These are phyloP conservation scores for Candida pseudoviswanathii DNA, from an alignment of 1,139 yeast genomes.

Conservation along the genomic window DNA sequence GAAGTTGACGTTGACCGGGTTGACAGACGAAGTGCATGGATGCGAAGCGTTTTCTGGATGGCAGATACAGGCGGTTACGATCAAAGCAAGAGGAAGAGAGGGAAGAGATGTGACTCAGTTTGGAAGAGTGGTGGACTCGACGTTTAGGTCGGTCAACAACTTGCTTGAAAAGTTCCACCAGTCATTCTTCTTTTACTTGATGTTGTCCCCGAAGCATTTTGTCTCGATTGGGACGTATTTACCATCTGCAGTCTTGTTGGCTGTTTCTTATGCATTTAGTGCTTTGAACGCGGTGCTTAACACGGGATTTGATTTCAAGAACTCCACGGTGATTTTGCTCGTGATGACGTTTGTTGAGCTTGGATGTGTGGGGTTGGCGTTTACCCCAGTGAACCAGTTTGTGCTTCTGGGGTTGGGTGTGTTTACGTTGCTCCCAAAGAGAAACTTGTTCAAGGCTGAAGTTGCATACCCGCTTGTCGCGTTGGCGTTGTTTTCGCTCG, in stretches of 20 bases:
- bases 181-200: conserved; percentile 88
- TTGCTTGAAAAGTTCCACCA: conserved; percentile 95
- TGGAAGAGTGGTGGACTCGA: conserved; percentile 87
- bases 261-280: conserved; percentile 70
- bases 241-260: conserved; percentile 79
- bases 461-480: conserved; percentile 35
- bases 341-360: conserved; percentile 39
- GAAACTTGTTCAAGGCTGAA: conserved; percentile 20
- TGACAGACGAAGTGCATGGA: conserved; percentile 57
- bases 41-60: conserved; percentile 94
- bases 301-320: conserved; percentile 33
- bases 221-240: conserved; percentile 93
- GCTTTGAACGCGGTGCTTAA: conserved; percentile 63
- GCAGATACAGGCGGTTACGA: conserved; percentile 89
- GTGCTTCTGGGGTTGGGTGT: conserved; percentile 22
- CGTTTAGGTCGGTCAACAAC: conserved; percentile 88
- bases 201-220: conserved; percentile 76
- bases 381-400: conserved; percentile 17
- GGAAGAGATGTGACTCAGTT: conserved; percentile 86
- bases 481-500: conserved; percentile 57
- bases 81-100: conserved; percentile 61
- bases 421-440: conserved; percentile 14
- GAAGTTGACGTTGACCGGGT: conserved; percentile 72
- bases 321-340: conserved; percentile 28
- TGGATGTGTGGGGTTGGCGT: conserved; percentile 29